A percentile compares a stretch with the other conserved stretches of the same genome.
These are phyloP conservation scores for Dothistroma septosporum DNA, from an alignment of 2,329 filamentous ascomycete species.

Conservation along the genomic window DNA sequence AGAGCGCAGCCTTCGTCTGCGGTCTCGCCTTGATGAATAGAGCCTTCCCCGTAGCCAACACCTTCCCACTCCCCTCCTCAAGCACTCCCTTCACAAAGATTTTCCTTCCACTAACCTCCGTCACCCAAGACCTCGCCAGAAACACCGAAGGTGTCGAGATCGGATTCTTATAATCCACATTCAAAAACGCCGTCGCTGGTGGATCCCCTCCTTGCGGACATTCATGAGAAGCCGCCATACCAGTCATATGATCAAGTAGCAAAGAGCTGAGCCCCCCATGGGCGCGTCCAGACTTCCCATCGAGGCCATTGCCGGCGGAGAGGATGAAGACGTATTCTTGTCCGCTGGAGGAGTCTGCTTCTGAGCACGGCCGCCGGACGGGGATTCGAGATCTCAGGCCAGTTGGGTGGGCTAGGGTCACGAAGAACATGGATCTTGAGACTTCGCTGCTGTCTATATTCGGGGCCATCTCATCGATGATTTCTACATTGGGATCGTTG, in stretches of 20 bases:
- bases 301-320: constrained; percentile 21
- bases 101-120: constrained; percentile 19
- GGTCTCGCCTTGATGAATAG: constrained; percentile 19
- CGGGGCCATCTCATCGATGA: not conserved
- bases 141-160: constrained; percentile 21
- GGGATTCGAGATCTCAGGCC: constrained; percentile 19
- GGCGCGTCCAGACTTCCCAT: constrained; percentile 23
- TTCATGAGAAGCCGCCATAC: constrained; percentile 9
- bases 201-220: constrained; percentile 1
- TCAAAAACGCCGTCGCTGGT: constrained; percentile 24
- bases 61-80: constrained; percentile 20
- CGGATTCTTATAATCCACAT: constrained; percentile 24
- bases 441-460: not conserved
- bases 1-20: not conserved
- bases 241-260: constrained; percentile 22
- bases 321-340: constrained; percentile 21
- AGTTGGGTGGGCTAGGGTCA: constrained; percentile 10
- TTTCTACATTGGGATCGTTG: not conserved
- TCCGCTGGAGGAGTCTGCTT: constrained; percentile 15
- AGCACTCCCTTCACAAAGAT: constrained; percentile 17
- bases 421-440: constrained; percentile 19
- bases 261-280: constrained; percentile 25
- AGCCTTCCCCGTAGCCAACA: constrained; percentile 19
- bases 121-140: constrained; percentile 21
- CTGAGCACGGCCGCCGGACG: constrained; percentile 17